Evolutionary conservation across 2,329 filamentous ascomycete genomes (phyloP).

Genomic region (Colletotrichum destructivum): DNA sequence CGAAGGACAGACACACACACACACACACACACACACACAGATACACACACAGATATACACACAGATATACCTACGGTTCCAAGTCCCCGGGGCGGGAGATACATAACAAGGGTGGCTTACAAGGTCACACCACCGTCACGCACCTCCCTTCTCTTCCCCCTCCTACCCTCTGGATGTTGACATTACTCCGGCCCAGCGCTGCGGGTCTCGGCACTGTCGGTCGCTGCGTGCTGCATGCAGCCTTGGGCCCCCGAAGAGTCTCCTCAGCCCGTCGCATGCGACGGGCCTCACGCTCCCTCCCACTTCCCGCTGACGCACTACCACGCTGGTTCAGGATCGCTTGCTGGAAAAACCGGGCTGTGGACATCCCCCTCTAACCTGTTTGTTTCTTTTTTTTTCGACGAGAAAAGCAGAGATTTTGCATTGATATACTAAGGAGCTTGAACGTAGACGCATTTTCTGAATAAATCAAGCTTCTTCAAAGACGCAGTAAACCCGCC

Average conservation of each 20-base stretch:
- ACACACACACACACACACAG: no score
- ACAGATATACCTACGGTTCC: neutral
- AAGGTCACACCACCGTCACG: neutral
- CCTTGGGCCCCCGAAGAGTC: neutral
- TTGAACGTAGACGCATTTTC: neutral
- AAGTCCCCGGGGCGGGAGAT: neutral
- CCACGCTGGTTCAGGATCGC: neutral
- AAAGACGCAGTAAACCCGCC: neutral
- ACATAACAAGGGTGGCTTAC: neutral
- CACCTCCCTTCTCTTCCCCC: neutral
- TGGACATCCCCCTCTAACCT: neutral
- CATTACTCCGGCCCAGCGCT: neutral
- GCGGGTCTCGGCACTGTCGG: constrained; percentile 12
- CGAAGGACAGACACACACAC: no score
- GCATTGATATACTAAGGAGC: no score
- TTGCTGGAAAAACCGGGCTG: neutral
- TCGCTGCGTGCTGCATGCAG: neutral
- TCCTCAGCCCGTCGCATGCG: neutral
- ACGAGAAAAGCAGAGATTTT: neutral
- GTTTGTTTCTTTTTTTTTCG: no score
- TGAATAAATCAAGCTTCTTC: neutral
- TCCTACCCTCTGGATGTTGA: neutral
- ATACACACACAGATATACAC: neutral
- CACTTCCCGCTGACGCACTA: neutral
- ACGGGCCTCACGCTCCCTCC: neutral